A percentile compares a stretch with the other conserved stretches of the same genome.
Evolutionary conservation across 1,284 basidiomycete species (phyloP).

Genomic region (Microbotryum saponariae): DNA sequence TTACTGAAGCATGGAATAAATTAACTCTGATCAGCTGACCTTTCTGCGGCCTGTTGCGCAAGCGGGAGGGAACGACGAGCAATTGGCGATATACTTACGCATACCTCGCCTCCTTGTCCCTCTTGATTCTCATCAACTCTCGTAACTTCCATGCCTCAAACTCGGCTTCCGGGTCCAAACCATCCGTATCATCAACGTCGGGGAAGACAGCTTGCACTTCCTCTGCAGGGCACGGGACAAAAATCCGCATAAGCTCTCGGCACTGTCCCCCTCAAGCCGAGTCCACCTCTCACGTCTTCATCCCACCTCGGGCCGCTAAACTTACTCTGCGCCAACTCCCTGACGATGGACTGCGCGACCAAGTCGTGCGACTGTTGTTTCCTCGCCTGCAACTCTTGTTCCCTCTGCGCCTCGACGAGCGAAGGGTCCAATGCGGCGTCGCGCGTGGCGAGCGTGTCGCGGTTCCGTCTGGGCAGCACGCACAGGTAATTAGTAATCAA

Average conservation of each 20-base stretch:
- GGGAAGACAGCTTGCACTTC: conserved; percentile 72
- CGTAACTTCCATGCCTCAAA: conserved; percentile 94
- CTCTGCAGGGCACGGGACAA: conserved; percentile 49
- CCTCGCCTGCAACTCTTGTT: conserved; percentile 62
- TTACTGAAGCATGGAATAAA: not conserved
- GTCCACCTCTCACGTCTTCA: not conserved
- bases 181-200: conserved; percentile 93
- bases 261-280: not conserved
- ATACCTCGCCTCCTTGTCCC: conserved; percentile 69
- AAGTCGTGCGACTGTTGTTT: conserved; percentile 69
- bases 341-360: conserved; percentile 75
- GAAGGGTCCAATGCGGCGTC: conserved; percentile 61
- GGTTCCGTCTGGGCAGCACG: not conserved
- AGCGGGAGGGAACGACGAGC: too few relatives aligned
- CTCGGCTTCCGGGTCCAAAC: conserved; percentile 77
- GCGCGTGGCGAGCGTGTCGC: conserved; percentile 53
- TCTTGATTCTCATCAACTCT: conserved; percentile 81
- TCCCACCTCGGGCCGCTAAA: too few relatives aligned
- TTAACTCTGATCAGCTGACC: not conserved
- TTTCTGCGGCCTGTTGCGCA: too few relatives aligned
- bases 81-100: conserved; percentile 17
- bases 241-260: not conserved
- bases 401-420: conserved; percentile 56
- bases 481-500: too few relatives aligned
- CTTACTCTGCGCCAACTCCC: conserved; percentile 74